Evolutionary conservation across 2,329 filamentous ascomycete genomes (phyloP).

Genomic region (Penicillium sp.): DNA sequence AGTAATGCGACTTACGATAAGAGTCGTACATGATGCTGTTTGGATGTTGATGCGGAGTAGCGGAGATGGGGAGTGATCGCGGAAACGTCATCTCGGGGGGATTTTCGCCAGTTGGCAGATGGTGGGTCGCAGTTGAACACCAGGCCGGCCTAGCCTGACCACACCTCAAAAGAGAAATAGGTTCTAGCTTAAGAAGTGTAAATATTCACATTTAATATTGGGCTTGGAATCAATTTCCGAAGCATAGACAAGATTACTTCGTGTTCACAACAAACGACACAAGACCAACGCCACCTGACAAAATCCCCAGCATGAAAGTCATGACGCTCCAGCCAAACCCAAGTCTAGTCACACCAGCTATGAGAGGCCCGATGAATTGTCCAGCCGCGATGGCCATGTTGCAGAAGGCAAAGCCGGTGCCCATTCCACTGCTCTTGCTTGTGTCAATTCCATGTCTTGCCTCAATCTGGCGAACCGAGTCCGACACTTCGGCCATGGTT

Average conservation of each 20-base stretch:
- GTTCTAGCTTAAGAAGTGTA: no score
- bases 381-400: conserved; percentile 10
- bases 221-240: neutral
- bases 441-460: neutral
- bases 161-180: neutral
- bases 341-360: neutral
- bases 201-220: no score
- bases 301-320: conserved; percentile 1
- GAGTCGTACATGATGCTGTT: conserved; percentile 45
- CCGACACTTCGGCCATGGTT: conserved; percentile 5
- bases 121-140: neutral
- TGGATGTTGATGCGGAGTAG: conserved; percentile 6
- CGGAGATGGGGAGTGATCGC: conserved; percentile 1
- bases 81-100: neutral
- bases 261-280: neutral
- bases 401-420: conserved; percentile 4
- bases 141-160: no score
- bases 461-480: conserved; percentile 7
- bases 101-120: neutral
- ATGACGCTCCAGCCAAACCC: conserved; percentile 4
- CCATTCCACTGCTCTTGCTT: neutral
- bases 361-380: conserved; percentile 1
- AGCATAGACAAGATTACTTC: neutral
- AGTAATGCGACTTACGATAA: conserved; percentile 37
- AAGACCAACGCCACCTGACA: neutral